Base-by-base conservation (phyloP, 331 rosid genomes). In the Malus hybrid region DNA sequence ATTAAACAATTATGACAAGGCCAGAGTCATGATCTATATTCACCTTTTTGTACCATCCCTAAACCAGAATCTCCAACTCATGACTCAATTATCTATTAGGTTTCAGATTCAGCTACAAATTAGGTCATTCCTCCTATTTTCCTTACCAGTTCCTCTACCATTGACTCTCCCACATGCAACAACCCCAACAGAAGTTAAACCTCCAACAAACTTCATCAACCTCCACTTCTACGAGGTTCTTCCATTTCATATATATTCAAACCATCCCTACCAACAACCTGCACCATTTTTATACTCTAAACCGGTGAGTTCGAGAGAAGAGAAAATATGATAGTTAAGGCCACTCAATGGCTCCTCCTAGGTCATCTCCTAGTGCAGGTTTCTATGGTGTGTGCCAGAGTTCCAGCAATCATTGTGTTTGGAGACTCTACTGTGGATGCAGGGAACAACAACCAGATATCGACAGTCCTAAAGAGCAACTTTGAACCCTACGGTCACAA, bases 361-460 rank as follows among this genome's bases (percentile, higher is more conserved):
- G 10, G 62, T 4, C 71, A 65, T 71, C 39, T 78, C 64, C 65
- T 74, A 11, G 29, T 79, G 33, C 76, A 73, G 66, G 20, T 66
- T 28, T 62, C 70, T 19, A 59, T 13, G 56, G 48, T 44, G n/a
- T 7, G 56, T 48, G 77, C 77, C 22, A 80, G 42, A 71, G 87
- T 86, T 76, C 82, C 85, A 1, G 85, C 87, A 2, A 73, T 86
- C 5, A 73, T 86, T 10, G 90, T 86, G 68, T 86, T 83, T 67
- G 90, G 90, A 73, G 90, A 86, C 79, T 83, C 87, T 12, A 42
- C 87, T 4, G 90, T 86, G 20, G 90, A 86, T 82, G 72, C 90
- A 12, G 90, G 90, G 5, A 86, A 86, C 87, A 86, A 86, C 69
- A 81, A 83, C 80, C 80, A 81, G 31, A 79, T 86, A 10, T 72